Evolutionary conservation across 345 rosid species (phyloP), one percentile per base, ranked within the genome.

Genomic region (Salix dunnii): DNA sequence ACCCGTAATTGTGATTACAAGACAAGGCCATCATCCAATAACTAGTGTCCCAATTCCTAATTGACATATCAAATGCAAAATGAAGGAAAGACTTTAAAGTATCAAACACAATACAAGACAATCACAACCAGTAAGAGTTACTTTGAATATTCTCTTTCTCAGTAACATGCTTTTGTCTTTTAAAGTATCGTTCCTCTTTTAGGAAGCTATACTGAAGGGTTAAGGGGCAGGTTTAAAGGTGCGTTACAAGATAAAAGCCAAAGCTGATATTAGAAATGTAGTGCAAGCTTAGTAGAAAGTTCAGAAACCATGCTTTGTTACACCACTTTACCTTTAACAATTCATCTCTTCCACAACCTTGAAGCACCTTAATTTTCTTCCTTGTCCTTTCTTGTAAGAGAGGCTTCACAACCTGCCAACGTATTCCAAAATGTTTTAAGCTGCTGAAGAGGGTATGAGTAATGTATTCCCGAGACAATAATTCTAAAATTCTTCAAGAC

Each of bases 301-400:
- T 42, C 21, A 78, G 70, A 65, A 66, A 77, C 30, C 4, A 14
- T 16, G 28, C 10, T 46, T 36, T 25, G 46, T 20, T 69, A 21
- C 20, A 27, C 58, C 25, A 53, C 31, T 71, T 75, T 82, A 88
- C 98, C 96, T 95, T 90, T 76, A 93, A 78, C 60, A 95, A 80
- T 71, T 95, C 99, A 65, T 91, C 93, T 74, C 84, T 81, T 48
- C 99, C 99, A 27, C 84, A 80, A 58, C 99, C 99, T 21, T 86
- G 78, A 86, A 95, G 83, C 75, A 95, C 96, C 85, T 88, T 90
- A 80, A 95, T 72, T 76, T 93, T 95, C 83, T 81, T 78, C 85
- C 89, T 90, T 1, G 99, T 95, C 75, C 99, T 91, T 84, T 95
- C 98, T 87, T 93, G 99, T 82, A 95, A 78, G 55, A 93, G 94